Conservation (phyloP, 345 rosid species). For the Noccaea caerulescens region DNA sequence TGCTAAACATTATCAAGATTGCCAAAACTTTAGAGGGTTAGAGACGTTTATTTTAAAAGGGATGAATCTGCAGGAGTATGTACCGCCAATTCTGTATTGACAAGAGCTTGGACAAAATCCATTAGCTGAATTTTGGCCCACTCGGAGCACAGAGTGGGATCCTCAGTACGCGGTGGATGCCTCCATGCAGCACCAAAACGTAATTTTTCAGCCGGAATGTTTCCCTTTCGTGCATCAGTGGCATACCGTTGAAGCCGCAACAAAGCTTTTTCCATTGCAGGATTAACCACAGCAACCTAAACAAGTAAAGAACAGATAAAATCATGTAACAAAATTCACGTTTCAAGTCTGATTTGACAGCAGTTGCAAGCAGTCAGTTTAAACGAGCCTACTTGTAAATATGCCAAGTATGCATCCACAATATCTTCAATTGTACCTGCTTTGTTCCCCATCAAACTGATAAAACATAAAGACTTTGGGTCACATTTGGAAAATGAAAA, state of each 20-base stretch:
- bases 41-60: no score
- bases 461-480: slow-evolving; percentile 25
- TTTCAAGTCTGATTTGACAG: slow-evolving; percentile 9
- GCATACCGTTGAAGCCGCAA: slow-evolving; percentile 69
- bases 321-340: neutral
- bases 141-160: slow-evolving; percentile 45
- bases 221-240: slow-evolving; percentile 66
- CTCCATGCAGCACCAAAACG: slow-evolving; percentile 96
- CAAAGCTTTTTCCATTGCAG: slow-evolving; percentile 85
- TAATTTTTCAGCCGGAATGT: slow-evolving; percentile 62
- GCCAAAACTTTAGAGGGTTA: no score
- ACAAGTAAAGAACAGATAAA: slow-evolving; percentile 7
- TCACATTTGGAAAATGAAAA: slow-evolving; percentile 6
- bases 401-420: slow-evolving; percentile 86
- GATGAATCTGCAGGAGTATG: slow-evolving; percentile 14
- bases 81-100: slow-evolving; percentile 79
- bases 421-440: slow-evolving; percentile 81
- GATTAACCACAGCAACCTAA: slow-evolving; percentile 86
- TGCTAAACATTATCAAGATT: neutral
- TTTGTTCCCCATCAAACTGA: slow-evolving; percentile 71
- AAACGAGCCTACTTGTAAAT: slow-evolving; percentile 68
- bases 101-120: slow-evolving; percentile 86
- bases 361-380: slow-evolving; percentile 21
- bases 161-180: slow-evolving; percentile 68
- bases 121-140: slow-evolving; percentile 96